Evolutionary conservation across 257 asterid genomes (phyloP).

Genomic region (Paraleonurus japonicus): DNA sequence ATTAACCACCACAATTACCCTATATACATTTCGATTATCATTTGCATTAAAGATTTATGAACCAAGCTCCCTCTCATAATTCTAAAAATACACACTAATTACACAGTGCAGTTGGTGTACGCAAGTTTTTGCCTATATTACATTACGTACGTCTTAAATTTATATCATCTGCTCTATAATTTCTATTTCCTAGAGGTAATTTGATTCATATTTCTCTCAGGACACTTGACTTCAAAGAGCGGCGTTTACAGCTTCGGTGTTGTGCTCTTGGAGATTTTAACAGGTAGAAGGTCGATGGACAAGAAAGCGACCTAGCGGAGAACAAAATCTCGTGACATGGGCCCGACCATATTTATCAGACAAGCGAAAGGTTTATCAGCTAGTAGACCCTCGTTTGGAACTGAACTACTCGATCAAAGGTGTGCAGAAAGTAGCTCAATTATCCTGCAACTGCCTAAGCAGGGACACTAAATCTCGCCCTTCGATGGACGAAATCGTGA

Average conservation of each 20-base stretch:
- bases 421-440: conserved; percentile 69
- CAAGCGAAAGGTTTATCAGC: conserved; percentile 75
- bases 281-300: conserved; percentile 92
- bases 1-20: no score
- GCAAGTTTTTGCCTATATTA: neutral
- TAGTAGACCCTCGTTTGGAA: conserved; percentile 90
- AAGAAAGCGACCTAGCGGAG: conserved; percentile 86
- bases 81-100: neutral
- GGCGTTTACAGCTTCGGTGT: conserved; percentile 95
- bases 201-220: conserved; percentile 30
- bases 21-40: no score
- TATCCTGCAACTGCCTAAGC: conserved; percentile 66
- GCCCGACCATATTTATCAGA: conserved; percentile 83
- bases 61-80: no score
- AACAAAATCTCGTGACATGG: conserved; percentile 91
- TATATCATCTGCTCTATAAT: neutral
- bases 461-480: conserved; percentile 85
- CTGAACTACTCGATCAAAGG: conserved; percentile 82
- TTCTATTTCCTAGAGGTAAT: neutral
- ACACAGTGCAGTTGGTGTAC: neutral
- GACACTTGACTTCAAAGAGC: conserved; percentile 89
- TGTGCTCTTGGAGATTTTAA: conserved; percentile 79
- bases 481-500: conserved; percentile 82
- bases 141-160: neutral
- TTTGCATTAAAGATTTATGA: no score